Evolutionary conservation across 345 rosid species (phyloP), one percentile per base, ranked within the genome.

Genomic region (Moricandia moricandioides): DNA sequence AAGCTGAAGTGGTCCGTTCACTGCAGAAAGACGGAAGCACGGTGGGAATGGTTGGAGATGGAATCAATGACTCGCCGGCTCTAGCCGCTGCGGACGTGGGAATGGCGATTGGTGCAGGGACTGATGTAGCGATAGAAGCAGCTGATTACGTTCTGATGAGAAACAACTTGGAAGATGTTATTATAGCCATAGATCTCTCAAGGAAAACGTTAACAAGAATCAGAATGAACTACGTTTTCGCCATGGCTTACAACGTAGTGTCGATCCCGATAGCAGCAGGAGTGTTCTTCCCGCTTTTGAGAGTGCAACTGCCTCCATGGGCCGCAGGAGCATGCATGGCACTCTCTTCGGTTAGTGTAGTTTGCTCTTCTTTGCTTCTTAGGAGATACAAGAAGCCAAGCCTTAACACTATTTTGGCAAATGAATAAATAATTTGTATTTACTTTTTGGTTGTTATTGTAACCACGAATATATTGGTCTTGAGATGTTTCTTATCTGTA

Each of bases 281-380:
- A 6, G 90, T 79, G 58, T 86, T 95, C 74, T 95, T 83, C 72
- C 97, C 97, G 5, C 60, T 80, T 1, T 58, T 87, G 24, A 82
- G 86, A 69, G 81, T 95, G 13, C 77, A 73, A 82, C 71, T 95
- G 83, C 99, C 99, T 5, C 99, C 99, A 3, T 95, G 99, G 99
- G 94, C 83, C 1, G 97, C 99, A 0, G 97, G 99, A 72, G 97
- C 98, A 0, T 92, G 99, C 78, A 95, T 95, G 98, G 99, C 97
- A 56, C 83, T 92, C 18, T 95, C 99, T 3, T 95, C 99, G 17
- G 96, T 95, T 3, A 92, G 98, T 84, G 99, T 95, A 26, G 99
- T 95, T 24, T 95, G 99, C 83, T 95, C 99, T 17, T 95, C 99
- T 58, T 83, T 95, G 81, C 92, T 95, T 73, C 96, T 95, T 54